Base-by-base conservation (phyloP, 192 early-diverging fungal genomes). In the Backusella tarrabulga region DNA sequence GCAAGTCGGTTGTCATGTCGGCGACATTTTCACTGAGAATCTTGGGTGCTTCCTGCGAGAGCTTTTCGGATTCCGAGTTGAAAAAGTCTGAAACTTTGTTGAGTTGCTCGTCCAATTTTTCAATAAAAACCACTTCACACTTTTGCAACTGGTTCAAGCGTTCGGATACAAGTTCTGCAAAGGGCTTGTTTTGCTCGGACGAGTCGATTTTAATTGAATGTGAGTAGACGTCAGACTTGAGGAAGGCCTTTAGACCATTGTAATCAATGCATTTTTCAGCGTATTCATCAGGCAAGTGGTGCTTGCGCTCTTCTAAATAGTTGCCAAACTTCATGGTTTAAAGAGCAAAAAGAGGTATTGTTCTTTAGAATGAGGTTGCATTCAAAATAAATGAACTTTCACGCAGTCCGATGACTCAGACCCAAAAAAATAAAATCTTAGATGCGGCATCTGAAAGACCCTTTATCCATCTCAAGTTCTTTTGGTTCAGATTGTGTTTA, bases 221-320 rank as follows among this genome's bases (percentile, higher is more conserved):
- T 4, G 80, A 86, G 34, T 90, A 88, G 71, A 94, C 90, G 12
- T 79, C 72, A 6, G 74, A 19, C 80, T 95, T 93, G 77, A 95
- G 86, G 60, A 87, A 90, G 42, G 42, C 17, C 78, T 95, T 95
- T 42, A 95, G 87, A 67, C 68, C 77, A 17, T 85, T 86, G 80
- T 96, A 96, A 79, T 92, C 89, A 77, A 96, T 83, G 85, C 91
- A 94, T 73, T 89, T 80, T 5, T 78, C 74, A 63, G 89, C 87
- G 92, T 93, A 95, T 7, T 87, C 84, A 46, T 68, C 79, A 0
- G 94, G 92, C 21, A 95, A 84, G 72, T 86, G 87, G n/a, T 67
- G 71, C 72, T 88, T 90, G 60, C 91, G 86, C 82, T 91, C 91
- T 38, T 85, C 79, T 42, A 93, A 85, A 78, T 92, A 92, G 54